These are phyloP conservation scores for Calonectria multiphialidica DNA, from an alignment of 2,329 filamentous ascomycete species.

Conservation along the genomic window DNA sequence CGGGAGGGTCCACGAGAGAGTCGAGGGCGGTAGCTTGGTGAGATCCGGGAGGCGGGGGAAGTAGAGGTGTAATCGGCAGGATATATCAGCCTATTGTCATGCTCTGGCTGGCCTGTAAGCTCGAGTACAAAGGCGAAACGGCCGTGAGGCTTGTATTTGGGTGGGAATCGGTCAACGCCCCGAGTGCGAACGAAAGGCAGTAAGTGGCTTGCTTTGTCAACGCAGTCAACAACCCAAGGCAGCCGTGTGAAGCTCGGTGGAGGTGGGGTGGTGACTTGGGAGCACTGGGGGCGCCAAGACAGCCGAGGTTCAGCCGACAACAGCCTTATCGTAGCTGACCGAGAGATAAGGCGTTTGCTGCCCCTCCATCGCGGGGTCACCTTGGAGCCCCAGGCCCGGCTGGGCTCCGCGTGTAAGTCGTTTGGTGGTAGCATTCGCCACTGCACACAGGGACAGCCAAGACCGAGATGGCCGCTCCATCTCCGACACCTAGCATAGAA, in stretches of 20 bases:
- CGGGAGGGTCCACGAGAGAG: conserved; percentile 8
- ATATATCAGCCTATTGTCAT: conserved; percentile 10
- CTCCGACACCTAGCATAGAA: background rate
- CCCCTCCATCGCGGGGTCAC: conserved; percentile 2
- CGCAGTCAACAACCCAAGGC: conserved; percentile 8
- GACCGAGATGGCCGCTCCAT: background rate
- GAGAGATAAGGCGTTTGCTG: background rate
- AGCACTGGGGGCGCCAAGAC: background rate
- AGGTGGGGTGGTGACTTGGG: conserved; percentile 10
- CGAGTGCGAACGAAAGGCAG: background rate
- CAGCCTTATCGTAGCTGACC: background rate
- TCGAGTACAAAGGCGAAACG: background rate
- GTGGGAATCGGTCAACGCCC: background rate
- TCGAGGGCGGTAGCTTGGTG: conserved; percentile 2
- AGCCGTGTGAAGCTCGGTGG: background rate
- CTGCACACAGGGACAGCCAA: background rate
- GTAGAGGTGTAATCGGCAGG: conserved; percentile 21
- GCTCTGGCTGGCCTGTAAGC: background rate
- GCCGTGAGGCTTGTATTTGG: background rate
- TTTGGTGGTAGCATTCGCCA: background rate
- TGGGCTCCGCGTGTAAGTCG: background rate
- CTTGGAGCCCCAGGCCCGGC: background rate
- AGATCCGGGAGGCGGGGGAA: conserved; percentile 24
- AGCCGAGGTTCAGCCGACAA: background rate
- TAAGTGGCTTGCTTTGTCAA: conserved; percentile 6